A percentile compares a stretch with the other conserved stretches of the same genome.
Evolutionary conservation across 129 eudicot species (phyloP).

Genomic region (Centrapalus pauciflorus): DNA sequence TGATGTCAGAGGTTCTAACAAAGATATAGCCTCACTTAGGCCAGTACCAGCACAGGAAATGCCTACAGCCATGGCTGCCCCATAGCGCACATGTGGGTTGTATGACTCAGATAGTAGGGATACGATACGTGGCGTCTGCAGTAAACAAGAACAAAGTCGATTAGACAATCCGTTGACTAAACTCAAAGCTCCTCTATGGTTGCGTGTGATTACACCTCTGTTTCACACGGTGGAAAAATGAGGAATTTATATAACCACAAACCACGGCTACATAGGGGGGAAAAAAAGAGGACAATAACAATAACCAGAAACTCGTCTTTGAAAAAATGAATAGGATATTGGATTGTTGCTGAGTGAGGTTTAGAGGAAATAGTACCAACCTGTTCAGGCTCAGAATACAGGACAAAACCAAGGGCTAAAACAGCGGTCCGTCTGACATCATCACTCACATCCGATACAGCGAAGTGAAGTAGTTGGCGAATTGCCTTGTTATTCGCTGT

Average conservation of each 20-base stretch:
- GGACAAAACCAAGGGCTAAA: slow-evolving; percentile 90
- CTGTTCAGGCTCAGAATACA: slow-evolving; percentile 98
- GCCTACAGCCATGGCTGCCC: slow-evolving; percentile 97
- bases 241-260: too few species aligned
- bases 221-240: too few species aligned
- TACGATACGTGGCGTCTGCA: slow-evolving; percentile 85
- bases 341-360: not conserved
- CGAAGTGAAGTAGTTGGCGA: slow-evolving; percentile 88
- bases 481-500: slow-evolving; percentile 94
- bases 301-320: not conserved
- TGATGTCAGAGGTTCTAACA: slow-evolving; percentile 92
- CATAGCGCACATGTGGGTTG: slow-evolving; percentile 97
- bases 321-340: not conserved
- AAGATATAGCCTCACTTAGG: slow-evolving; percentile 89
- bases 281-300: not conserved
- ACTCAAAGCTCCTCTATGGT: too few species aligned
- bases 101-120: slow-evolving; percentile 81
- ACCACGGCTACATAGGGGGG: not conserved
- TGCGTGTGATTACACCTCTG: too few species aligned
- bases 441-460: slow-evolving; percentile 95
- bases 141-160: not conserved
- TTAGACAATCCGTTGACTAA: not conserved
- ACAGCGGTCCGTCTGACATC: slow-evolving; percentile 99
- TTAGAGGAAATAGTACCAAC: slow-evolving; percentile 30
- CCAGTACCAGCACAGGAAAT: slow-evolving; percentile 99